phyloP scores from a whole-genome alignment of 2,329 filamentous ascomycete species.

The Scedosporium dehoogii region DNA sequence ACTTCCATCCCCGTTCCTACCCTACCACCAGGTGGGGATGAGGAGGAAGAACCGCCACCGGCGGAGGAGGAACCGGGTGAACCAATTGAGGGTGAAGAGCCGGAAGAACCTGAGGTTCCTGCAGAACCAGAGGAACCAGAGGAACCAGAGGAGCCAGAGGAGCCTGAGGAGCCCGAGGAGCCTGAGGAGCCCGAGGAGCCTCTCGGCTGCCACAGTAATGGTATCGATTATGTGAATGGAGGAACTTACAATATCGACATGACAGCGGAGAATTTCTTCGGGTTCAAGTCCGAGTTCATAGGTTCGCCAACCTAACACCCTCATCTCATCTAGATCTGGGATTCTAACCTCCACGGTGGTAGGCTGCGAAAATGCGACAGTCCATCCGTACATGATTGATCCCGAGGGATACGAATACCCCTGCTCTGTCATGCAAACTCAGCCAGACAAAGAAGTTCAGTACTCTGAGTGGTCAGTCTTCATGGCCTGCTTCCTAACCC shows the following conservation, averaged over 20 bases:
- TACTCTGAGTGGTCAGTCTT: constrained; percentile 5
- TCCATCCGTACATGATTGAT: constrained; percentile 5
- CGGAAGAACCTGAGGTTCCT: neutral
- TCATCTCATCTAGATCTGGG: neutral
- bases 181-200: constrained; percentile 2
- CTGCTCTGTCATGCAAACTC: neutral
- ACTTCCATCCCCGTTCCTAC: neutral
- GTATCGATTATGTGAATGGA: constrained; percentile 4
- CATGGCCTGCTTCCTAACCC: neutral
- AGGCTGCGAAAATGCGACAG: constrained; percentile 4
- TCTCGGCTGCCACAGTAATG: constrained; percentile 1
- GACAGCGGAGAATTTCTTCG: constrained; percentile 4
- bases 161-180: neutral
- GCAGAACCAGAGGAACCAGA: neutral
- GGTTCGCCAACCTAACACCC: neutral
- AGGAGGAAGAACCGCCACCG: neutral
- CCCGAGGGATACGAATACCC: constrained; percentile 6
- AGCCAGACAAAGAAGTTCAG: neutral
- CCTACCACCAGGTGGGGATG: neutral
- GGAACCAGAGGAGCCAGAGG: neutral
- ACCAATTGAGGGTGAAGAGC: neutral
- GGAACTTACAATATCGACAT: constrained; percentile 7
- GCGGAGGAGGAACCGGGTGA: neutral
- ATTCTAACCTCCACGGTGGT: neutral
- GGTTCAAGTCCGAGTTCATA: constrained; percentile 5